Base-by-base conservation (phyloP, 2,329 filamentous ascomycete genomes). In the Claviceps quebecensis region DNA sequence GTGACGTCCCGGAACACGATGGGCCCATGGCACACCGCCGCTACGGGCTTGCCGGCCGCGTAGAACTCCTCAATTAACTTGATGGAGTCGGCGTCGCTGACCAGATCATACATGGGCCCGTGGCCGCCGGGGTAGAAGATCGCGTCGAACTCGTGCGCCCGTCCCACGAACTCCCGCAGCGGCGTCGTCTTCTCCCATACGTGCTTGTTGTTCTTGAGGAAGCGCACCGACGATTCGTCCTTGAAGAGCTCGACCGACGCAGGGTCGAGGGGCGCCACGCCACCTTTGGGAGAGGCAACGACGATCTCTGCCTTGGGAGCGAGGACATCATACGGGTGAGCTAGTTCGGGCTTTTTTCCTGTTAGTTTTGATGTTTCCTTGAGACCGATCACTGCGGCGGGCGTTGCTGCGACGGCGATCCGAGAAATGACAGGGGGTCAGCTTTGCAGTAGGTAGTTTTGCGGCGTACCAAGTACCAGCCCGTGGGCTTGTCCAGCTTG, bases 21-120 rank as follows among this genome's bases (percentile, higher is more conserved):
- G 2, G 83, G 80, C 5, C 81, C 83, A 66, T 87, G 83, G 70
- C 83, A 86, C 45, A 87, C 81, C 3, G 83, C 79, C 0, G 78
- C 69, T 14, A 86, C 74, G 51, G 80, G 70, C 71, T 85, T 85
- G 55, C 74, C 76, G 3, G 73, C 71, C 40, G 69, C 67, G 59
- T 73, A 76, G 63, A 87, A 85, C 63, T 84, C 79, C 54, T 71
- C 67, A 59, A 83, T 78, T 38, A 87, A 67, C 55, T 73, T 67
- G 56, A 80, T 75, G 26, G 76, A 81, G n/a, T 71, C 69, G 19
- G 67, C 56, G 60, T 83, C 76, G 52, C 69, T 68, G 51, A 74
- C 74, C 17, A 86, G 76, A 61, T 86, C 83, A 65, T 76, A 85
- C 78, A 86, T 82, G 59, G 82, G 76, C 53, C 76, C 77, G 68